Evolutionary conservation across 2,329 filamentous ascomycete species (phyloP).

Genomic region (Kalmusia sp.): DNA sequence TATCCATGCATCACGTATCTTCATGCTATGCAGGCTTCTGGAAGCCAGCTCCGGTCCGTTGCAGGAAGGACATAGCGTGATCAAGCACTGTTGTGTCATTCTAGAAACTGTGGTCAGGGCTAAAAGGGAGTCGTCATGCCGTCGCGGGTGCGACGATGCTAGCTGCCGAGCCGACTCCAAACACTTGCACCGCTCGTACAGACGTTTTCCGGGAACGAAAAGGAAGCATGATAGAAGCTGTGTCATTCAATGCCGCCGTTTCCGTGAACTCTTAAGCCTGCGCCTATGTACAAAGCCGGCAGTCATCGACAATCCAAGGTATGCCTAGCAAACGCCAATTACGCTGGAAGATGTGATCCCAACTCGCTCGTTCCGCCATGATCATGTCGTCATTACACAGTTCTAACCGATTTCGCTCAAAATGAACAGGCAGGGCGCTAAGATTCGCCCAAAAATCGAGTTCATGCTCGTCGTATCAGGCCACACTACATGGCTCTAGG

Average conservation of each 20-base stretch:
- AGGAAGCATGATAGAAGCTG: not conserved
- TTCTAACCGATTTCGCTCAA: conserved; percentile 41
- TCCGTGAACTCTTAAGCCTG: conserved; percentile 21
- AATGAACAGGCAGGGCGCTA: conserved; percentile 39
- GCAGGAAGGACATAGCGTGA: conserved; percentile 4
- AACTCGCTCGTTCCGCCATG: conserved; percentile 38
- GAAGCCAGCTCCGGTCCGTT: conserved; percentile 7
- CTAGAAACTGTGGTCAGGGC: conserved; percentile 18
- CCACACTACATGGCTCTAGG: conserved; percentile 16
- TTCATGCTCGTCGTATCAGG: conserved; percentile 17
- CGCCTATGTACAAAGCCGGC: conserved; percentile 38
- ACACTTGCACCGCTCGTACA: not conserved
- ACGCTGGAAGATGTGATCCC: conserved; percentile 24
- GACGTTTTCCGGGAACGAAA: not conserved
- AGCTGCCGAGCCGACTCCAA: conserved; percentile 13
- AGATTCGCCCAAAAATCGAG: conserved; percentile 25
- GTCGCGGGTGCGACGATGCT: conserved; percentile 1
- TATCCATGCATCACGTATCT: conserved; percentile 8
- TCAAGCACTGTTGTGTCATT: conserved; percentile 16
- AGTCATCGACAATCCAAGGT: conserved; percentile 15
- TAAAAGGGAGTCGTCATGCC: conserved; percentile 13
- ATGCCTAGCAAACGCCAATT: conserved; percentile 27
- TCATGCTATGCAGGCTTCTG: conserved; percentile 21
- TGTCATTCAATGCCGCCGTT: conserved; percentile 15
- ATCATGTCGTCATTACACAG: conserved; percentile 46